Evolutionary conservation across 2,329 filamentous ascomycete species (phyloP), one percentile per base, ranked within the genome.

Genomic region (Fusarium tuaranense): DNA sequence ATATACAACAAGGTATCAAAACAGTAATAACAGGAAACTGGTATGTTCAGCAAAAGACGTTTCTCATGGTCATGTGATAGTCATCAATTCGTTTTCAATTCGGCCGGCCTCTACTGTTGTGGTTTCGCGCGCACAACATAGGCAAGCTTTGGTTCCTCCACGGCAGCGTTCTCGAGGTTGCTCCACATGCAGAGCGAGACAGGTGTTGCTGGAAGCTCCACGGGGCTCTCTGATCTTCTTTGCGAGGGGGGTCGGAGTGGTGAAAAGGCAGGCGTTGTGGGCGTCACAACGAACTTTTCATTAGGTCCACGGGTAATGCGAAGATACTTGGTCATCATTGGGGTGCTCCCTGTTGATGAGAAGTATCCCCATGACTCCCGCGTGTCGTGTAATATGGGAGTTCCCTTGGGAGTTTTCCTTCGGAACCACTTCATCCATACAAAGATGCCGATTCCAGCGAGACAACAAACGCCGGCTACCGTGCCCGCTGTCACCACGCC

Each of bases 151-250:
- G 78, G 78, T 39, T 79, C 78, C 39, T 77, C 75, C 48, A 79
- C 76, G 10, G 70, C 72, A 57, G 78, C 78, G 25, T 78, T 65
- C 63, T 79, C 78, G 9, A 79, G 63, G 16, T 74, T 68, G 51
- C 69, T 72, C 78, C 78, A 79, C 74, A 78, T 78, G n/a, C 75
- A 79, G 36, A 78, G 70, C 18, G 78, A 79, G 8, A 79, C 78
- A 12, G 78, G 78, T 10, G 78, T 79, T 14, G 78, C 78, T 3
- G 78, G 78, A 25, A 79, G 75, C 61, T 79, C 78, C 18, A 78
- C 72, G 14, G 76, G 78, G 22, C 72, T 71, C 34, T 69, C 63
- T 5, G 68, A 48, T 18, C 69, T 63, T 62, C 36, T 22, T 48
- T 27, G 25, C 39, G 53, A 51, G 61, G 27, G 46, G 55, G 69